Conservation (phyloP, 495 filamentous ascomycete genomes). For the Talaromyces adpressus region DNA sequence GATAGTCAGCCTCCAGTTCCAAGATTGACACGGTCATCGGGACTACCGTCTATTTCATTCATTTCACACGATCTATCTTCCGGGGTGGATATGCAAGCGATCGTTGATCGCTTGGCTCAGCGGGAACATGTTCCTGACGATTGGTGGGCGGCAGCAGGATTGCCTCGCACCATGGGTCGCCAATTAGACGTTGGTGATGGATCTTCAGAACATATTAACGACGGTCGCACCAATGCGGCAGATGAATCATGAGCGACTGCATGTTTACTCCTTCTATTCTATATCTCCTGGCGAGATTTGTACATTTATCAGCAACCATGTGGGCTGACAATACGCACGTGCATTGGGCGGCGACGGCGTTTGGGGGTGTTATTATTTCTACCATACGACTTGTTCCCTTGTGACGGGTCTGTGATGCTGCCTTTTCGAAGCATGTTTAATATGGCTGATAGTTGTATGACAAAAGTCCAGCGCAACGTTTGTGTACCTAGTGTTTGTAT, state of each 20-base stretch:
- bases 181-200: slow-evolving; percentile 22
- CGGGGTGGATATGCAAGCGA: slow-evolving; percentile 52
- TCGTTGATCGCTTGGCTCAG: slow-evolving; percentile 57
- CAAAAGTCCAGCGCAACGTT: background rate
- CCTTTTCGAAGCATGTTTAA: background rate
- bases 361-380: background rate
- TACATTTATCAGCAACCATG: slow-evolving; percentile 1
- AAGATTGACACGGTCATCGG: slow-evolving; percentile 6
- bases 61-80: slow-evolving; percentile 17
- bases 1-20: slow-evolving; percentile 30
- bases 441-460: background rate
- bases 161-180: slow-evolving; percentile 47
- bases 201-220: background rate
- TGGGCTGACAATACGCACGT: background rate
- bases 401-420: background rate
- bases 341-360: background rate
- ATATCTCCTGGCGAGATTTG: slow-evolving; percentile 6
- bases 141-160: slow-evolving; percentile 69
- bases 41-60: slow-evolving; percentile 27
- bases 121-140: slow-evolving; percentile 67
- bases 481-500: background rate
- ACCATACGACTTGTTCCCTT: background rate
- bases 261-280: slow-evolving; percentile 6
- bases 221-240: background rate
- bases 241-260: slow-evolving; percentile 7